A percentile compares a stretch with the other conserved stretches of the same genome.
Evolutionary conservation across 1,139 yeast species (phyloP).

Genomic region (Nematodospora anomalae): DNA sequence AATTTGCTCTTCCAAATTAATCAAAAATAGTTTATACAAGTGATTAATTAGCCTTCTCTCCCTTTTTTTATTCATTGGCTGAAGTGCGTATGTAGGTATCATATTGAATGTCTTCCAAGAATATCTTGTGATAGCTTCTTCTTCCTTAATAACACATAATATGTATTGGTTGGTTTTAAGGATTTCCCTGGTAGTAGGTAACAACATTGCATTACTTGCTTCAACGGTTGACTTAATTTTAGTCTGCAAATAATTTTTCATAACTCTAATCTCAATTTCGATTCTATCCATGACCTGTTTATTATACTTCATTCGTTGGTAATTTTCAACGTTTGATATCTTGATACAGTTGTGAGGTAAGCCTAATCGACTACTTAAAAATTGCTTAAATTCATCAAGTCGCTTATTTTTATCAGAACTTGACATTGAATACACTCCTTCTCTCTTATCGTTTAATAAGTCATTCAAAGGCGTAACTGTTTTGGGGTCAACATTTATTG

Average conservation of each 20-base stretch:
- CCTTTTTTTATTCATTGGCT: slow-evolving; percentile 16
- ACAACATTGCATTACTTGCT: slow-evolving; percentile 11
- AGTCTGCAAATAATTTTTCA: slow-evolving; percentile 32
- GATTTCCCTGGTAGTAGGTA: slow-evolving; percentile 3
- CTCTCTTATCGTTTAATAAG: slow-evolving; percentile 5
- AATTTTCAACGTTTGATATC: slow-evolving; percentile 30
- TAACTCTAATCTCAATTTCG: slow-evolving; percentile 34
- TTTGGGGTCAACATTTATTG: slow-evolving; percentile 24
- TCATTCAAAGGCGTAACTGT: slow-evolving; percentile 9
- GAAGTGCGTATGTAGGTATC: slow-evolving; percentile 9
- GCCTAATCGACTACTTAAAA: slow-evolving; percentile 19
- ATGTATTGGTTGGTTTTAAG: slow-evolving; percentile 26
- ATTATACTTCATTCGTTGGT: slow-evolving; percentile 28
- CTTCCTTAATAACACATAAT: slow-evolving; percentile 24
- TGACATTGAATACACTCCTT: not conserved
- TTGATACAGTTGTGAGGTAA: slow-evolving; percentile 30
- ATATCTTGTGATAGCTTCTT: slow-evolving; percentile 7
- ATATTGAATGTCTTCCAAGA: slow-evolving; percentile 10
- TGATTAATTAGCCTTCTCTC: slow-evolving; percentile 31
- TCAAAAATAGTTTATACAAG: slow-evolving; percentile 37
- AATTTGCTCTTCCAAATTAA: slow-evolving; percentile 41
- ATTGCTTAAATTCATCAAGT: slow-evolving; percentile 7
- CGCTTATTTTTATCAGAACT: not conserved
- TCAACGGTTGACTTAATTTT: slow-evolving; percentile 32
- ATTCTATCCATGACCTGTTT: slow-evolving; percentile 20